phyloP scores from a whole-genome alignment of 306 rosid genomes.

The Prunus armeniaca region DNA sequence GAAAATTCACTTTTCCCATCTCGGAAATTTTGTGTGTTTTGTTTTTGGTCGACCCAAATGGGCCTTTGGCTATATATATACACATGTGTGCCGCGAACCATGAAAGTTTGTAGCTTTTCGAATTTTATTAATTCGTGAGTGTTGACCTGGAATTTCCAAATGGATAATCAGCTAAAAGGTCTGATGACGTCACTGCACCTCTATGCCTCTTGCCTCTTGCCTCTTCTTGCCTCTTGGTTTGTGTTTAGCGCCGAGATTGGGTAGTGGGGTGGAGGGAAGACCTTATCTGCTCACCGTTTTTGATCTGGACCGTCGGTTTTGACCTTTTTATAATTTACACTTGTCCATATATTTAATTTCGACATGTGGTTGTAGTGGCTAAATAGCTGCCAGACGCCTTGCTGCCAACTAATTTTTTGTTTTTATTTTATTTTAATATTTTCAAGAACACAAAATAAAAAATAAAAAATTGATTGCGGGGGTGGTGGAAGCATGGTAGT shows the following conservation, averaged over 20 bases:
- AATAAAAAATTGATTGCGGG: neutral
- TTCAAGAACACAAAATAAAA: neutral
- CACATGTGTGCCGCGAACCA: conserved; percentile 32
- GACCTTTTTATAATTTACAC: neutral
- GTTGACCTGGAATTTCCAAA: conserved; percentile 45
- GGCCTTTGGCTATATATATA: conserved; percentile 30
- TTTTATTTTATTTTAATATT: neutral
- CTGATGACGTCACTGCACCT: conserved; percentile 37
- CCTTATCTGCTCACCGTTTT: conserved; percentile 43
- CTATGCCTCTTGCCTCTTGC: conserved; percentile 11
- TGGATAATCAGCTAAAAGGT: conserved; percentile 43
- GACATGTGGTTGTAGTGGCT: conserved; percentile 42
- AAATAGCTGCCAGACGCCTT: neutral
- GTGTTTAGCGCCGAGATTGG: conserved; percentile 24
- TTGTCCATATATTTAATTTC: conserved; percentile 1
- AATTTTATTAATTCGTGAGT: neutral
- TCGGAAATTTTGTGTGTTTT: neutral
- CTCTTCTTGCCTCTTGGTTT: conserved; percentile 23
- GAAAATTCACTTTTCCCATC: neutral
- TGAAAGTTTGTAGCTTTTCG: neutral
- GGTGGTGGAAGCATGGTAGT: conserved; percentile 12
- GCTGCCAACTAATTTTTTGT: neutral
- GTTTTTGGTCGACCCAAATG: conserved; percentile 19
- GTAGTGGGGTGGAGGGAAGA: neutral
- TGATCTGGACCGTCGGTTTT: conserved; percentile 19